Evolutionary conservation across 768 basidiomycete species (phyloP).

Genomic region (Amanita muscaria): DNA sequence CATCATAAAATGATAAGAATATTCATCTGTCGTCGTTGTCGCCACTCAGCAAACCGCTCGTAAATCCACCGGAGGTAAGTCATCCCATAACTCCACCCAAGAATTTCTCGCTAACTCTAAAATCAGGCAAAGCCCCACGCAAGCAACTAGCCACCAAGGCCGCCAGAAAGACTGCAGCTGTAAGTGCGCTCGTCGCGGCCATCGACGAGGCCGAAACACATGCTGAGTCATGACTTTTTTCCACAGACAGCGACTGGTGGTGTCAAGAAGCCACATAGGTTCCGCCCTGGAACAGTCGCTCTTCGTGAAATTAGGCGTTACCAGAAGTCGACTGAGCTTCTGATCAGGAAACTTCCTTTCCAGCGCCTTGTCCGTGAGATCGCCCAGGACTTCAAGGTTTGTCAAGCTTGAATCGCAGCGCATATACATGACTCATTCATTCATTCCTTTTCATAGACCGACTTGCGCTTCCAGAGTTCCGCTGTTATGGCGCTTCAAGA

Average conservation of each 20-base stretch:
- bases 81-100: too few relatives aligned
- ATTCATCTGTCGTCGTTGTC: slow-evolving; percentile 16
- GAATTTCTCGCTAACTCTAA: slow-evolving; percentile 16
- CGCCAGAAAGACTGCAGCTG: slow-evolving; percentile 80
- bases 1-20: slow-evolving; percentile 18
- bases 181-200: slow-evolving; percentile 28
- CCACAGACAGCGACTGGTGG: slow-evolving; percentile 78
- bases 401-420: slow-evolving; percentile 12
- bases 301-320: slow-evolving; percentile 16
- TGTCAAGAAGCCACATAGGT: slow-evolving; percentile 99
- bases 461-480: slow-evolving; percentile 92
- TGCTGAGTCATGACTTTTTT: slow-evolving; percentile 9
- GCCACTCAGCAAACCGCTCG: slow-evolving; percentile 9
- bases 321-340: slow-evolving; percentile 26
- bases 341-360: slow-evolving; percentile 99
- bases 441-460: slow-evolving; percentile 43
- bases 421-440: slow-evolving; percentile 8
- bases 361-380: slow-evolving; percentile 96
- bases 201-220: slow-evolving; percentile 11
- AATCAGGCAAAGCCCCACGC: slow-evolving; percentile 77
- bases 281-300: slow-evolving; percentile 87
- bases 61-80: slow-evolving; percentile 90
- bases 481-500: slow-evolving; percentile 93
- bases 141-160: slow-evolving; percentile 96
- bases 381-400: slow-evolving; percentile 92